Percentiles rank a stretch among this genome's conserved stretches.
Evolutionary conservation across 2,329 filamentous ascomycete species (phyloP).

Genomic region (Fusarium veterinarium): DNA sequence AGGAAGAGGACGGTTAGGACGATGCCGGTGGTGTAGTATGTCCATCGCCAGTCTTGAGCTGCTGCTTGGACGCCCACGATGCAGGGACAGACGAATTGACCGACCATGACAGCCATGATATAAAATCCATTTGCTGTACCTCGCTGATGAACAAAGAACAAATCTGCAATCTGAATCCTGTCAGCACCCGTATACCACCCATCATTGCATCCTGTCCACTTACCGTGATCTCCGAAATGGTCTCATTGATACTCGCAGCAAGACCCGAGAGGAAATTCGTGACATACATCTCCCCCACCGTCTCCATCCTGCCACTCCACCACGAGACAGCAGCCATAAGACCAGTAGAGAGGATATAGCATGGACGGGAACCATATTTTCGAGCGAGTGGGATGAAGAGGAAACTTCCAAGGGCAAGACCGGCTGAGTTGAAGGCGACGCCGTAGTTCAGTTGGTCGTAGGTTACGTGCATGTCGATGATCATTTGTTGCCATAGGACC

Average conservation of each 20-base stretch:
- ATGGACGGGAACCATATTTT: slow-evolving; percentile 47
- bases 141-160: slow-evolving; percentile 49
- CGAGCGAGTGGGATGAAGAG: slow-evolving; percentile 48
- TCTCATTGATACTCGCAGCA: slow-evolving; percentile 53
- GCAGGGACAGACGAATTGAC: slow-evolving; percentile 46
- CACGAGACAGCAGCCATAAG: slow-evolving; percentile 21
- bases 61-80: slow-evolving; percentile 43
- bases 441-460: slow-evolving; percentile 41
- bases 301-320: slow-evolving; percentile 17
- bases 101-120: slow-evolving; percentile 47
- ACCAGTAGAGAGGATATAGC: slow-evolving; percentile 40
- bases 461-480: slow-evolving; percentile 40
- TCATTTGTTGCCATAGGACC: slow-evolving; percentile 48
- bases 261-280: slow-evolving; percentile 47
- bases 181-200: no score
- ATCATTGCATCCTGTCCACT: no score
- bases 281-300: slow-evolving; percentile 36
- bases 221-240: slow-evolving; percentile 51
- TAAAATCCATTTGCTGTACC: slow-evolving; percentile 48
- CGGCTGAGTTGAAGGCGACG: slow-evolving; percentile 43
- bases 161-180: slow-evolving; percentile 25
- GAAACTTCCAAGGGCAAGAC: slow-evolving; percentile 46
- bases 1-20: slow-evolving; percentile 32
- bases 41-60: slow-evolving; percentile 39
- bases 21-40: slow-evolving; percentile 41